Evolutionary conservation across 1,284 basidiomycete genomes (phyloP), one percentile per base, ranked within the genome.

Genomic region (Gastroboletus turbinatus): DNA sequence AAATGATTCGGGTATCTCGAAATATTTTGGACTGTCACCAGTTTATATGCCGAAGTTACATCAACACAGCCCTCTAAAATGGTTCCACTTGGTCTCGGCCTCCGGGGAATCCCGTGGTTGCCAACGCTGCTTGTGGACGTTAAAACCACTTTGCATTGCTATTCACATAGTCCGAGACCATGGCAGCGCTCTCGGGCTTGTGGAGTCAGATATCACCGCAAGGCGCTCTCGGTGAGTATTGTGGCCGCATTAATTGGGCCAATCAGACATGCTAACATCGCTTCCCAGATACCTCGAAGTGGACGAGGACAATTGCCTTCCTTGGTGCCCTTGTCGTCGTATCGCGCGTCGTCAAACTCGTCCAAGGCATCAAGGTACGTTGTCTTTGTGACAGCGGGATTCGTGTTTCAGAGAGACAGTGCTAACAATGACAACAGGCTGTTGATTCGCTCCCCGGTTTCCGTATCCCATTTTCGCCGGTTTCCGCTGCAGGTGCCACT

Each of bases 381-480:
- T 50, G 46, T 5, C 7, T 14, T 27, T 46, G 7, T 19, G 46
- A 25, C 42, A 19, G 8, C 14, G 5, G n/a, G n/a, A 2, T 17
- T 30, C n/a, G 29, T 27, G 5, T 19, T 17, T 21, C 14, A 6
- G 39, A 49, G 19, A 23, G 21, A 9, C 19, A 40, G 40, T 29
- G 25, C 4, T 46, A 25, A 49, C 7, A 19, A 16, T 17, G 25
- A 29, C 2, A 14, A 25, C 29, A 50, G 49, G 11, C 13, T 14
- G 46, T 50, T 16, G 29, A 32, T n/a, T 50, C 49, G n/a, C 49
- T 50, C 46, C 21, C 49, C 5, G 49, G 49, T 14, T n/a, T 50
- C 16, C 21, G 17, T 32, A 11, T 25, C 46, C 46, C 29, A 23
- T 32, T 50, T 32, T 8, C 49, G 5, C 49, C 49, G 4, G 17